Evolutionary conservation across 2,329 filamentous ascomycete species (phyloP).

Genomic region (Neonectria ditissima): DNA sequence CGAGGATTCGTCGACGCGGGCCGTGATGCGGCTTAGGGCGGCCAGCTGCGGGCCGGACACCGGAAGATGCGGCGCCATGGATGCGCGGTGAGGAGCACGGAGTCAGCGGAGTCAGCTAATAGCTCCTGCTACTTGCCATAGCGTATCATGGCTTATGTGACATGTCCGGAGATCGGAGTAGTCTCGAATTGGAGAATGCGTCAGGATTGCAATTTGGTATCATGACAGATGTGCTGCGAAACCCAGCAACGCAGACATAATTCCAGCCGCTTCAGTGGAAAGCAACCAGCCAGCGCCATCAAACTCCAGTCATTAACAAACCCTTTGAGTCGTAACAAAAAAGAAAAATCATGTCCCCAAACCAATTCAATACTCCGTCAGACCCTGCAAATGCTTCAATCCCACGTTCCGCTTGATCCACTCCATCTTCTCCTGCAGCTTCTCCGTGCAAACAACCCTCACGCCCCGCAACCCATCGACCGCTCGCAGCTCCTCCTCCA

Average conservation of each 20-base stretch:
- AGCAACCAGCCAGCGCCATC: not conserved
- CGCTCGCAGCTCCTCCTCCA: slow-evolving; percentile 46
- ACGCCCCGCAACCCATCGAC: slow-evolving; percentile 25
- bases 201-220: slow-evolving; percentile 4
- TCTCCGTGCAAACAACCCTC: slow-evolving; percentile 44
- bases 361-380: slow-evolving; percentile 13
- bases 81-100: not conserved
- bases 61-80: not conserved
- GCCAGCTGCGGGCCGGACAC: slow-evolving; percentile 15
- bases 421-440: slow-evolving; percentile 41
- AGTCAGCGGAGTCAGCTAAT: not conserved
- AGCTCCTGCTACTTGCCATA: not conserved
- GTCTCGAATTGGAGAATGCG: not conserved
- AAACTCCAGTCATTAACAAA: not conserved
- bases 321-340: not conserved
- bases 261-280: not conserved
- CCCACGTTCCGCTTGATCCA: slow-evolving; percentile 39
- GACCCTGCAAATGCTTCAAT: slow-evolving; percentile 28
- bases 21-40: slow-evolving; percentile 2
- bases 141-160: not conserved
- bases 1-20: slow-evolving; percentile 8
- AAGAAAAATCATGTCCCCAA: not conserved
- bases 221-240: not conserved
- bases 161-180: not conserved
- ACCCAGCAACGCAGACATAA: not conserved